phyloP scores from a whole-genome alignment of 2,329 filamentous ascomycete genomes.

The Verticillium longisporum region DNA sequence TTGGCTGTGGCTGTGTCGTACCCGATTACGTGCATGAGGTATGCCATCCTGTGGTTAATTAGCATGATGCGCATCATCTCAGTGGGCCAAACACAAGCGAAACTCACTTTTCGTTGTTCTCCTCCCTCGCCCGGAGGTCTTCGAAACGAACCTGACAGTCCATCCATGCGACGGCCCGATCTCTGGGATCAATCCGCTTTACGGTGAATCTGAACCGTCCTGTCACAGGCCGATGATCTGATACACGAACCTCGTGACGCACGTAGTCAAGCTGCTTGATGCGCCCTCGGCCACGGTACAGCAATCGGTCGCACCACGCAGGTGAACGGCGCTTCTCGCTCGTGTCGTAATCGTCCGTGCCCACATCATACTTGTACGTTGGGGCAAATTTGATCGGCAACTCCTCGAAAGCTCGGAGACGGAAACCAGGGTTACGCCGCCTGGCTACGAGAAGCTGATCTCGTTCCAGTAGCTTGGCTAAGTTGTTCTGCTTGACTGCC shows the following conservation, averaged over 20 bases:
- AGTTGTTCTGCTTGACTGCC: slow-evolving; percentile 73
- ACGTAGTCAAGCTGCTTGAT: slow-evolving; percentile 85
- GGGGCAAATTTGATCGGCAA: slow-evolving; percentile 85
- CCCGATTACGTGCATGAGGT: slow-evolving; percentile 11
- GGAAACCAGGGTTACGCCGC: slow-evolving; percentile 83
- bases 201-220: slow-evolving; percentile 76
- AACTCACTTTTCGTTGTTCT: slow-evolving; percentile 69
- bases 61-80: background rate
- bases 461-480: slow-evolving; percentile 80
- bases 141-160: slow-evolving; percentile 70
- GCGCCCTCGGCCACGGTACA: slow-evolving; percentile 76
- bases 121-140: slow-evolving; percentile 60
- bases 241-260: slow-evolving; percentile 82
- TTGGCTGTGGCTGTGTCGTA: slow-evolving; percentile 11
- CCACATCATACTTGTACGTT: slow-evolving; percentile 98
- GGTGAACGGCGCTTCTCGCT: slow-evolving; percentile 92
- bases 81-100: slow-evolving; percentile 12
- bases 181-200: slow-evolving; percentile 69
- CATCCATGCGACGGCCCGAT: slow-evolving; percentile 61
- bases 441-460: slow-evolving; percentile 88
- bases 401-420: slow-evolving; percentile 85
- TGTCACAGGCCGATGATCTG: slow-evolving; percentile 89
- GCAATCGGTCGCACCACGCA: slow-evolving; percentile 90
- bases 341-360: slow-evolving; percentile 87
- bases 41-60: slow-evolving; percentile 6